Evolutionary conservation across 495 filamentous ascomycete species (phyloP).

Genomic region (Apiosordaria backusii): DNA sequence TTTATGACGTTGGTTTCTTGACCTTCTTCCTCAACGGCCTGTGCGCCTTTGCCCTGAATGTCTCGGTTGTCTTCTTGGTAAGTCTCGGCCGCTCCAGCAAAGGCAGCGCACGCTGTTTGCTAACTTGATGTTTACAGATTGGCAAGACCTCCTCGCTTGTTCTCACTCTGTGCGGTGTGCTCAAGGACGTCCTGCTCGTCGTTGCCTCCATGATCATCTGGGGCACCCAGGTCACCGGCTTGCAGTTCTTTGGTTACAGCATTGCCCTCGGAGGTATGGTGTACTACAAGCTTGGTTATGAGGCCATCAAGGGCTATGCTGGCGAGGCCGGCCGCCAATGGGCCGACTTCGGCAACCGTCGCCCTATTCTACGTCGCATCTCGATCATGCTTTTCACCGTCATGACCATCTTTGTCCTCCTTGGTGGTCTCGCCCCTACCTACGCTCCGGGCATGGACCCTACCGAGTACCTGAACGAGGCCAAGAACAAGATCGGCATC

Average conservation of each 20-base stretch:
- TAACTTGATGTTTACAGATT: conserved; percentile 58
- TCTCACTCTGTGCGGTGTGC: conserved; percentile 94
- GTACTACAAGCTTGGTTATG: conserved; percentile 94
- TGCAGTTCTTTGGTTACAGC: conserved; percentile 93
- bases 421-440: conserved; percentile 51
- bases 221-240: conserved; percentile 71
- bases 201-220: conserved; percentile 85
- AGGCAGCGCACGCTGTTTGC: neutral
- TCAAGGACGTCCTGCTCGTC: conserved; percentile 97
- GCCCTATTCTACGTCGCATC: conserved; percentile 72
- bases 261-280: conserved; percentile 86
- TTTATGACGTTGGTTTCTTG: conserved; percentile 70
- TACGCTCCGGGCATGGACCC: conserved; percentile 48
- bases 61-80: conserved; percentile 93
- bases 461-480: conserved; percentile 41
- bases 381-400: conserved; percentile 59
- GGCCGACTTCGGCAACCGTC: conserved; percentile 78
- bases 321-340: conserved; percentile 66
- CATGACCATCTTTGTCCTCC: conserved; percentile 63
- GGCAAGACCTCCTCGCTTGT: conserved; percentile 95
- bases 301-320: conserved; percentile 75
- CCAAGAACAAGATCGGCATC: conserved; percentile 47
- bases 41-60: conserved; percentile 83
- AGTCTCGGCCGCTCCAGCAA: conserved; percentile 31
- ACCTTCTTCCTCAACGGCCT: conserved; percentile 76